Base-by-base conservation (phyloP, 305 asterid species). In the Solanum chacoense region DNA sequence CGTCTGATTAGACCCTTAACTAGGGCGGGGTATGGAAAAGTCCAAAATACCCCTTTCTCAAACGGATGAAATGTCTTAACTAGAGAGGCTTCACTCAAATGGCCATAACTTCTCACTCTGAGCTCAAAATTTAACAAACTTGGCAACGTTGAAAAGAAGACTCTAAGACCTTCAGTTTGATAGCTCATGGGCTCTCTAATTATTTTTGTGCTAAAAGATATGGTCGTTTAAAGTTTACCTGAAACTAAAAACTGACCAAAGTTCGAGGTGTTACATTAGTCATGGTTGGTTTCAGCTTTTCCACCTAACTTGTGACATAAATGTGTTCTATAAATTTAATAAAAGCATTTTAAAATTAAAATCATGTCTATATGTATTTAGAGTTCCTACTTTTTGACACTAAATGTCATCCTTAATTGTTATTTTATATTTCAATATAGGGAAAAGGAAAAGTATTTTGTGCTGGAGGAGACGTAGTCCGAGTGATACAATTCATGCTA, bases 371-470 rank as follows among this genome's bases (percentile, higher is more conserved):
- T 26, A 38, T 40, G 13, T 6, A 2, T 13, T 38, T 9, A 24
- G 35, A 14, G 12, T 42, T 79, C 13, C n/a, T 78, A 4, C 65
- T 40, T 79, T 80, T 32, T 26, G 36, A 77, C 8, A 37, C 59
- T 36, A 5, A 20, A 22, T 77, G 11, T 11, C 55, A 22, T 3
- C 3, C 16, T 35, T n/a, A 13, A 37, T 79, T 79, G n/a, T 24
- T 8, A 79, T 26, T 79, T 26, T 4, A 38, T 40, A 8, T 28
- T 11, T 14, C 38, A 40, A 16, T 28, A 8, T 42, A 80, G 86
- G 85, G 86, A 80, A 80, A 80, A 42, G 86, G 86, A 9, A 80
- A 80, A 80, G 38, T 36, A 80, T 80, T 80, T 42, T 80, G 86
- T 80, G 86, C 37, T 26, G 86, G 86, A 16, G 86, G 86, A 40